Conservation (phyloP, 2,329 filamentous ascomycete genomes). For the Beauveria sp. region DNA sequence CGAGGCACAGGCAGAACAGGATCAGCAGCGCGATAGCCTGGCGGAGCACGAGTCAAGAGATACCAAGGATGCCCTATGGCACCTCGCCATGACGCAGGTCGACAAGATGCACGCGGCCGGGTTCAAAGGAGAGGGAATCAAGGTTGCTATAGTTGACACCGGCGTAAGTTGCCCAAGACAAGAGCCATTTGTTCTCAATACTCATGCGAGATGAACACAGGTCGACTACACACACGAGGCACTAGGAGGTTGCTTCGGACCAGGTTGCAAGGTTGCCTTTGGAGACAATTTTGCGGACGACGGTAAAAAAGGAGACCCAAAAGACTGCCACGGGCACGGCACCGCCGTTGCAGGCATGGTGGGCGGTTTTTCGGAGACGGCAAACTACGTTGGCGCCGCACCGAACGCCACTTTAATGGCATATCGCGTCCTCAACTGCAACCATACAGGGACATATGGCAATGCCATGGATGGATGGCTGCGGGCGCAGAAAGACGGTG, state of each 20-base stretch:
- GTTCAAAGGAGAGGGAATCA: slow-evolving; percentile 35
- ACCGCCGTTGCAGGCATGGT: slow-evolving; percentile 56
- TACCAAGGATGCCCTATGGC: slow-evolving; percentile 28
- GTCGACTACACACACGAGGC: neutral
- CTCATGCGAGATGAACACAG: neutral
- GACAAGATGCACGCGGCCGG: slow-evolving; percentile 36
- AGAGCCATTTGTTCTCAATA: neutral
- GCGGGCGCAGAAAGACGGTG: neutral
- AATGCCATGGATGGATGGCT: neutral
- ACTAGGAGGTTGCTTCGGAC: slow-evolving; percentile 42
- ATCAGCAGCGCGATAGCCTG: neutral
- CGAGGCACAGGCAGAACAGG: neutral
- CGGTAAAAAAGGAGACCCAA: slow-evolving; percentile 42
- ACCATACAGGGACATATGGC: neutral
- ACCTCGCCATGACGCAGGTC: slow-evolving; percentile 42
- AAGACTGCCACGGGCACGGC: slow-evolving; percentile 51
- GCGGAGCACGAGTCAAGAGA: neutral
- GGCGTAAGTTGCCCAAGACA: slow-evolving; percentile 26
- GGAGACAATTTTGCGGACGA: slow-evolving; percentile 54
- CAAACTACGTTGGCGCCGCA: neutral
- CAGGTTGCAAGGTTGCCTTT: slow-evolving; percentile 48
- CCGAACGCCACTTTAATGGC: neutral
- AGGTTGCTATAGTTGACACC: slow-evolving; percentile 38
- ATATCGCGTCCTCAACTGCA: neutral
- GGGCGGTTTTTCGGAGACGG: slow-evolving; percentile 39